phyloP scores from a whole-genome alignment of 2,329 filamentous ascomycete species.

The Zymoseptoria passerinii region DNA sequence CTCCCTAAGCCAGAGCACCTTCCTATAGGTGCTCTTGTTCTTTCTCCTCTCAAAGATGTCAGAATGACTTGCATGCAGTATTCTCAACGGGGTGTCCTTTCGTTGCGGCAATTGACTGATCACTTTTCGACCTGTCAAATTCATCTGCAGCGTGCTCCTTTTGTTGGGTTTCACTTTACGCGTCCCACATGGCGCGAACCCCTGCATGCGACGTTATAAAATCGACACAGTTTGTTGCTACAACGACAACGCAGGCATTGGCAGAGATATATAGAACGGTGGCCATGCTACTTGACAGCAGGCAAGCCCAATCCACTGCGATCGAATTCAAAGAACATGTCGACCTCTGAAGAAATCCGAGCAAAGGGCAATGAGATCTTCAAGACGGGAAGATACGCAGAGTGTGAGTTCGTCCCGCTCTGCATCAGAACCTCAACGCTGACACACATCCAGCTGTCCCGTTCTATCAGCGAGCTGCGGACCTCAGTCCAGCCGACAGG shows the following conservation, averaged over 20 bases:
- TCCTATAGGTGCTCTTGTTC: no score
- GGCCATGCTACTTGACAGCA: neutral
- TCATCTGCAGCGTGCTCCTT: neutral
- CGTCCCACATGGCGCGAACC: neutral
- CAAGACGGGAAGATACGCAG: slow-evolving; percentile 11
- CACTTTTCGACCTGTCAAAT: neutral
- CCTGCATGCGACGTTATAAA: neutral
- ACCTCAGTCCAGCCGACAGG: slow-evolving; percentile 7
- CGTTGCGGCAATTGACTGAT: no score
- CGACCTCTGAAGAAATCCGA: slow-evolving; percentile 6
- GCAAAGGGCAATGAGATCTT: slow-evolving; percentile 13
- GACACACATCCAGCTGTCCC: slow-evolving; percentile 6
- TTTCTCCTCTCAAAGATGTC: no score
- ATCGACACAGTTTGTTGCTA: neutral
- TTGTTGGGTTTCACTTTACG: neutral
- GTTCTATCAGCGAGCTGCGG: slow-evolving; percentile 9
- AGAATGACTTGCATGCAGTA: no score
- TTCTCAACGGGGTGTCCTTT: no score
- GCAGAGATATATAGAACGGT: neutral
- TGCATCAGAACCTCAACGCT: neutral
- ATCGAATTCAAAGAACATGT: neutral
- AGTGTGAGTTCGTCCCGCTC: neutral
- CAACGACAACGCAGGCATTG: neutral
- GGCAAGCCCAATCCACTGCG: neutral
- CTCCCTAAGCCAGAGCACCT: no score